Conservation (phyloP, 768 basidiomycete genomes). For the Coprinellus micaceus region DNA sequence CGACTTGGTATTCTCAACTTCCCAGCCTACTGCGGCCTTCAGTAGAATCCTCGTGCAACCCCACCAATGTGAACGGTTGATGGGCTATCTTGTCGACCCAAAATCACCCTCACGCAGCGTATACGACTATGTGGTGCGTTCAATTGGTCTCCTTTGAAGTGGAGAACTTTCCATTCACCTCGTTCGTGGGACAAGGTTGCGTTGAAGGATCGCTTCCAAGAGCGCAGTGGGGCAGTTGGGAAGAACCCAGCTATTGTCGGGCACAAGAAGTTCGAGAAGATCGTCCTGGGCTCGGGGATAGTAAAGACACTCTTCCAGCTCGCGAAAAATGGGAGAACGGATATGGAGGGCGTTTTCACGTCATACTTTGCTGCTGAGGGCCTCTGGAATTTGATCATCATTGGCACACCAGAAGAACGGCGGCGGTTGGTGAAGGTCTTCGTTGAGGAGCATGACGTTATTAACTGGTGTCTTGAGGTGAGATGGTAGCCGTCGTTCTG, state of each 20-base stretch:
- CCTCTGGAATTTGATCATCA: conserved; percentile 18
- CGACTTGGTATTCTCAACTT: neutral
- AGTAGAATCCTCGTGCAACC: neutral
- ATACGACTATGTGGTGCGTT: neutral
- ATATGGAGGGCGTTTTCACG: conserved; percentile 15
- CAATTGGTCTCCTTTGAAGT: neutral
- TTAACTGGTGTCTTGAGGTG: conserved; percentile 5
- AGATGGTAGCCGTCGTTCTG: no score
- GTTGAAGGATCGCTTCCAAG: conserved; percentile 1
- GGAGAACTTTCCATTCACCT: neutral
- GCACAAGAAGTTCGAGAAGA: conserved; percentile 18
- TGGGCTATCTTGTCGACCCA: neutral
- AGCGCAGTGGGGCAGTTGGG: neutral
- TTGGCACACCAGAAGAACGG: conserved; percentile 20
- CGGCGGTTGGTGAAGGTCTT: conserved; percentile 19
- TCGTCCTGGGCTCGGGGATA: conserved; percentile 22
- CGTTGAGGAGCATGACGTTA: conserved; percentile 14
- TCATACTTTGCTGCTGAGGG: conserved; percentile 21
- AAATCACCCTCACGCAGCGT: neutral
- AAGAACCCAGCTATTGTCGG: neutral
- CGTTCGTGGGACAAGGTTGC: neutral
- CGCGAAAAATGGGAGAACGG: conserved; percentile 14
- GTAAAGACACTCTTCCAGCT: conserved; percentile 23
- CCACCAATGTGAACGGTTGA: neutral
- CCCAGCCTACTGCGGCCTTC: neutral